Base-by-base conservation (phyloP, 164 flowering plant genomes). In the Magnolia officinalis region DNA sequence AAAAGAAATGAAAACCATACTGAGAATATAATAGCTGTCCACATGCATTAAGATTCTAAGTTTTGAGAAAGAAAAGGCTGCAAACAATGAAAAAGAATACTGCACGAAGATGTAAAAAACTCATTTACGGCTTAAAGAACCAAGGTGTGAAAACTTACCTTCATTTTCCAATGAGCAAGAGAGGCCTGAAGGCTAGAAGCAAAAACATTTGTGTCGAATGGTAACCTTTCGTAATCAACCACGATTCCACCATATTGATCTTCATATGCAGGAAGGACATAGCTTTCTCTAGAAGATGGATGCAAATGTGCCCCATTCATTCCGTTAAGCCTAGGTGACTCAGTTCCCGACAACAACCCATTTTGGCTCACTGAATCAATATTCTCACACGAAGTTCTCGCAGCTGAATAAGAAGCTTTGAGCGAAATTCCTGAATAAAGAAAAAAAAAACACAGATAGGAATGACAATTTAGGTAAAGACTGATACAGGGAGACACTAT, bases 221-320 rank as follows among this genome's bases (percentile, higher is more conserved):
- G 98, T 74, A 95, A 81, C 72, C 79, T 83, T 37, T 84, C 85
- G 2, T 94, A 80, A 78, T 95, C 82, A 77, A 95, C 80, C 20
- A 93, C 81, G 59, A 91, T 84, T 70, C 97, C 98, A 1, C 82
- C 95, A 76, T 95, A 95, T 73, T 85, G 88, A 82, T 95, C 98
- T 76, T 92, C 92, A 64, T 61, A 71, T 11, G 87, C 86, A 78
- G 90, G 84, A 61, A 95, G 88, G 13, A 89, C 72, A 78, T 72
- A 72, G 67, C 24, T 59, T 21, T 84, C 79, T 64, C 78, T 80
- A 8, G 78, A 61, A 70, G 77, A 76, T 23, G 79, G 51, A 61
- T 73, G 77, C 29, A 82, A 77, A 61, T 52, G 71, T 18, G 80
- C 63, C 23, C 88, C 89, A 75, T 83, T 87, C 20, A 69, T 76